Conservation (phyloP, 306 rosid genomes). For the Senna tora region DNA sequence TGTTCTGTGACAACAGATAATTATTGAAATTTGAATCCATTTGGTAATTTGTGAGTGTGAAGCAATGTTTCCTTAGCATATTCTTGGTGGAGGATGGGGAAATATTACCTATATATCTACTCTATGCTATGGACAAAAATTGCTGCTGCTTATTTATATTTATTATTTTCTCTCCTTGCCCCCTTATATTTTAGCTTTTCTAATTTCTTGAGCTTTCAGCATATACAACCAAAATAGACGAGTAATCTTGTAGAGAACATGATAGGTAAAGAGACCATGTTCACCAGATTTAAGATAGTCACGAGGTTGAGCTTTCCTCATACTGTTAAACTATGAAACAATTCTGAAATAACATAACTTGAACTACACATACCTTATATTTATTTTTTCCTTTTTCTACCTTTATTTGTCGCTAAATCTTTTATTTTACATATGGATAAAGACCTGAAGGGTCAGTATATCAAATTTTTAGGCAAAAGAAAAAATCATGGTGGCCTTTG, state of each 20-base stretch:
- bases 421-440: no score
- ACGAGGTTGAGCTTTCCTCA: background rate
- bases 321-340: background rate
- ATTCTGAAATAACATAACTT: background rate
- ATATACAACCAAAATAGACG: background rate
- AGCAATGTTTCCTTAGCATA: background rate
- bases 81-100: background rate
- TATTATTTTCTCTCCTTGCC: no score
- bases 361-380: background rate
- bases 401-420: no score
- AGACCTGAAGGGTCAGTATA: no score
- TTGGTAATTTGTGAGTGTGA: background rate
- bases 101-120: background rate
- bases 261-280: background rate
- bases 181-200: background rate
- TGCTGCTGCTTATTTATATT: no score
- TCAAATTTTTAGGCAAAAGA: background rate
- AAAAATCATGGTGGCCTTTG: background rate
- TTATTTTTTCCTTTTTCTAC: no score
- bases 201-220: background rate
- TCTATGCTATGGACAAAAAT: background rate
- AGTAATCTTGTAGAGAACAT: background rate
- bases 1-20: background rate
- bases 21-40: background rate
- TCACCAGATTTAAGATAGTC: background rate